Percentiles rank a stretch among this genome's conserved stretches.
These are phyloP conservation scores for Globisporangium cylindrosporum DNA, from an alignment of 352 stramenopile species.

Conservation along the genomic window DNA sequence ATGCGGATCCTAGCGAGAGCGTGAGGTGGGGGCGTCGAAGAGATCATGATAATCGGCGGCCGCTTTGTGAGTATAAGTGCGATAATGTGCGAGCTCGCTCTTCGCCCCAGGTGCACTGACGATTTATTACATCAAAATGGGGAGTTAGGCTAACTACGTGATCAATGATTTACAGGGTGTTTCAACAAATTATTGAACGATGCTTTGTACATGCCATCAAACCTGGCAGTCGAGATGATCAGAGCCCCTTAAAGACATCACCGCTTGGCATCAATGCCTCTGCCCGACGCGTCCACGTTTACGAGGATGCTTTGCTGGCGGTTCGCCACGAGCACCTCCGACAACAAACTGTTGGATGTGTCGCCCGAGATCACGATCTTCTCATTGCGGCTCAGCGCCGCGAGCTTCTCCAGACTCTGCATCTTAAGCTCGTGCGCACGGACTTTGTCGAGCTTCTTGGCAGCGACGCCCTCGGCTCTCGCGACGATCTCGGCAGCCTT, in stretches of 20 bases:
- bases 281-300: constrained; percentile 26
- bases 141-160: too few species aligned
- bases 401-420: constrained; percentile 40
- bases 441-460: too few species aligned
- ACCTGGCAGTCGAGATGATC: not conserved
- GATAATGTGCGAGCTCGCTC: not conserved
- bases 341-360: constrained; percentile 45
- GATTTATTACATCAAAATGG: not conserved
- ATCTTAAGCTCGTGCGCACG: too few species aligned
- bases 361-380: constrained; percentile 47
- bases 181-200: not conserved
- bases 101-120: not conserved
- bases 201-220: not conserved
- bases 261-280: not conserved
- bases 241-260: not conserved
- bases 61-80: not conserved
- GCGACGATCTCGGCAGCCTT: constrained; percentile 46
- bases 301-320: constrained; percentile 49
- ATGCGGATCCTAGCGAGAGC: not conserved
- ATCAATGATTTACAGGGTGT: not conserved
- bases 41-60: not conserved
- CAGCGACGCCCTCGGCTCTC: too few species aligned
- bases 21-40: not conserved
- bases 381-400: constrained; percentile 39
- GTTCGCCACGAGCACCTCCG: constrained; percentile 58